Percentiles rank a stretch among this genome's conserved stretches.
These are phyloP conservation scores for Zymoseptoria brevis DNA, from an alignment of 2,329 filamentous ascomycete species.

Conservation along the genomic window DNA sequence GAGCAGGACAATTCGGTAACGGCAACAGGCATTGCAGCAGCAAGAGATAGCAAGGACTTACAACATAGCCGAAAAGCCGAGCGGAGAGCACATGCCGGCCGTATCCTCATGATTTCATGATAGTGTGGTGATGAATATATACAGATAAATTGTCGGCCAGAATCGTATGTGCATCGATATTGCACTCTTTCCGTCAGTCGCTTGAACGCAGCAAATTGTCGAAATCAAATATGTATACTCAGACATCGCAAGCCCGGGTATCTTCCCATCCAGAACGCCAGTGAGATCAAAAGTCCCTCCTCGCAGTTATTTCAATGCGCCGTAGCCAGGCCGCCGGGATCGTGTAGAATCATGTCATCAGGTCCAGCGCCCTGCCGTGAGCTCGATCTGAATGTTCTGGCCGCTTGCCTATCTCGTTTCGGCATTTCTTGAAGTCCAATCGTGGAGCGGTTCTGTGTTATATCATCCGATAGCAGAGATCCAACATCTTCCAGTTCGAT, in stretches of 20 bases:
- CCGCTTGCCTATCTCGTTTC: slow-evolving; percentile 1
- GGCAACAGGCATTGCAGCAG: too few species aligned
- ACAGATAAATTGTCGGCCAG: not conserved
- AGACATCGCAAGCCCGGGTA: not conserved
- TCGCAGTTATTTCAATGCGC: not conserved
- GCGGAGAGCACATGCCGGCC: not conserved
- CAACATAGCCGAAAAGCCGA: not conserved
- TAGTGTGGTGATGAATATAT: not conserved
- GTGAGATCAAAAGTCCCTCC: not conserved
- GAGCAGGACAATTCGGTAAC: too few species aligned
- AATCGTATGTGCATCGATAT: not conserved
- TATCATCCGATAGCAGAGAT: slow-evolving; percentile 10
- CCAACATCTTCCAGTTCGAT: slow-evolving; percentile 17
- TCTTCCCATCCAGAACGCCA: not conserved
- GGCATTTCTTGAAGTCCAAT: slow-evolving; percentile 7
- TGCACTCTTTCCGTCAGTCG: not conserved
- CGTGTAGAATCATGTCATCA: slow-evolving; percentile 19
- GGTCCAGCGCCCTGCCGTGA: slow-evolving; percentile 1
- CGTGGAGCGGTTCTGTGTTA: slow-evolving; percentile 6
- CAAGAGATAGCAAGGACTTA: not conserved
- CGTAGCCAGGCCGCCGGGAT: slow-evolving; percentile 14
- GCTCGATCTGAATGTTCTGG: not conserved
- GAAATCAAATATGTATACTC: not conserved
- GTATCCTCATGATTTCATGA: not conserved
- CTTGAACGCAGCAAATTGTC: not conserved